Conservation (phyloP, 2,329 filamentous ascomycete genomes). For the Sarocladium brachiariae region DNA sequence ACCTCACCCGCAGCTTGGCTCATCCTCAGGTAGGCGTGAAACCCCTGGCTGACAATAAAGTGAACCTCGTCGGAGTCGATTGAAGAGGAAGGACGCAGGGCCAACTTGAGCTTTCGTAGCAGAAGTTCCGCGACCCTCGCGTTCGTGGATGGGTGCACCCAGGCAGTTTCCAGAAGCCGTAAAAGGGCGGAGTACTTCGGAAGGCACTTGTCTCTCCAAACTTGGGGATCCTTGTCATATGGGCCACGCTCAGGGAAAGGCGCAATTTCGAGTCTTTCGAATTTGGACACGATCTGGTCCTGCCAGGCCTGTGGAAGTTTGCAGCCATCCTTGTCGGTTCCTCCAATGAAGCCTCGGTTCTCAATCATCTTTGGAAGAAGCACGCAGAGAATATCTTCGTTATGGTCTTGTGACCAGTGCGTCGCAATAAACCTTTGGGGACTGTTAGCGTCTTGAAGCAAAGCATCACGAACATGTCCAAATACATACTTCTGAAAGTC, state of each 20-base stretch:
- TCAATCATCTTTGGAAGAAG: conserved; percentile 59
- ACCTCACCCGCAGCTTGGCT: conserved; percentile 50
- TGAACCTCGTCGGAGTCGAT: conserved; percentile 56
- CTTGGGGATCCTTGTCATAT: conserved; percentile 54
- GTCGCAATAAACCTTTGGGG: conserved; percentile 61
- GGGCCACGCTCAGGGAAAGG: conserved; percentile 58
- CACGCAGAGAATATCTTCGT: conserved; percentile 64
- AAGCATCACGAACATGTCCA: neutral
- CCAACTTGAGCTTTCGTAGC: conserved; percentile 58
- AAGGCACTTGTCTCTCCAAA: conserved; percentile 56
- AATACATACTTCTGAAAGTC: conserved; percentile 66
- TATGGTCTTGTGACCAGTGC: conserved; percentile 60
- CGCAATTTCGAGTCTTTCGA: conserved; percentile 56
- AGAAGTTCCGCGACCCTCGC: conserved; percentile 60
- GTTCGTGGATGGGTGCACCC: conserved; percentile 59
- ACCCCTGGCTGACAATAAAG: conserved; percentile 69
- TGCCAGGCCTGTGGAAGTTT: conserved; percentile 63
- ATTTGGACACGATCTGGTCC: conserved; percentile 62
- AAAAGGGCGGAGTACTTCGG: conserved; percentile 63
- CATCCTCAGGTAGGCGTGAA: conserved; percentile 65
- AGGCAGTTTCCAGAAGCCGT: conserved; percentile 53
- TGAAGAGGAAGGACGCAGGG: conserved; percentile 53
- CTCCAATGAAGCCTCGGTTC: conserved; percentile 45
- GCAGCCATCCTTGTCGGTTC: conserved; percentile 46
- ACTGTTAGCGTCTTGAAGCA: conserved; percentile 14